Conservation (phyloP, 768 basidiomycete genomes). For the Amanita rimosa region DNA sequence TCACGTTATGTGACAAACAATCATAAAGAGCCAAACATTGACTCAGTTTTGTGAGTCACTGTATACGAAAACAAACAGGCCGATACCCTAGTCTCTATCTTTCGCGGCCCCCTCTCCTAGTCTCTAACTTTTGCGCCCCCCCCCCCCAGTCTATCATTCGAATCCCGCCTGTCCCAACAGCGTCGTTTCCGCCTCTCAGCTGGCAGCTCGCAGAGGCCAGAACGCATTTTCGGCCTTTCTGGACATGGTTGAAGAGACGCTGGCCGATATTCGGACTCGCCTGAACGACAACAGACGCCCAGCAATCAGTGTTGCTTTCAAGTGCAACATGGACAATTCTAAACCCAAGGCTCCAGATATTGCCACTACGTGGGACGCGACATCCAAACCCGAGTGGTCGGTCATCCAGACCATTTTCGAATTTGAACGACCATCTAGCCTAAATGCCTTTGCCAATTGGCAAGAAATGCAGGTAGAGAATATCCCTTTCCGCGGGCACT, state of each 20-base stretch:
- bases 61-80: too few species aligned
- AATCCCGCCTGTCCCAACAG: too few species aligned
- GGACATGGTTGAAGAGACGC: slow-evolving; percentile 1
- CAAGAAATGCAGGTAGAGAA: background rate
- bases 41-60: too few species aligned
- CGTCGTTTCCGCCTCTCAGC: too few species aligned
- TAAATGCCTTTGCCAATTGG: too few species aligned
- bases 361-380: background rate
- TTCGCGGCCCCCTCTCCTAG: too few species aligned
- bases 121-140: too few species aligned
- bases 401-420: slow-evolving; percentile 4
- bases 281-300: background rate
- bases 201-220: background rate
- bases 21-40: too few species aligned
- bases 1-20: too few species aligned
- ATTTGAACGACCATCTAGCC: background rate
- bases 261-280: background rate
- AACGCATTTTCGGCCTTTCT: slow-evolving; percentile 1
- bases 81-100: too few species aligned
- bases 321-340: background rate
- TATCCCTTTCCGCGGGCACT: background rate
- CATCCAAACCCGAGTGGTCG: slow-evolving; percentile 2
- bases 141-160: too few species aligned
- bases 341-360: background rate
- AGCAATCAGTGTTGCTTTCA: background rate